phyloP scores from a whole-genome alignment of 1,284 basidiomycete genomes.

The Fomes fomentarius region DNA sequence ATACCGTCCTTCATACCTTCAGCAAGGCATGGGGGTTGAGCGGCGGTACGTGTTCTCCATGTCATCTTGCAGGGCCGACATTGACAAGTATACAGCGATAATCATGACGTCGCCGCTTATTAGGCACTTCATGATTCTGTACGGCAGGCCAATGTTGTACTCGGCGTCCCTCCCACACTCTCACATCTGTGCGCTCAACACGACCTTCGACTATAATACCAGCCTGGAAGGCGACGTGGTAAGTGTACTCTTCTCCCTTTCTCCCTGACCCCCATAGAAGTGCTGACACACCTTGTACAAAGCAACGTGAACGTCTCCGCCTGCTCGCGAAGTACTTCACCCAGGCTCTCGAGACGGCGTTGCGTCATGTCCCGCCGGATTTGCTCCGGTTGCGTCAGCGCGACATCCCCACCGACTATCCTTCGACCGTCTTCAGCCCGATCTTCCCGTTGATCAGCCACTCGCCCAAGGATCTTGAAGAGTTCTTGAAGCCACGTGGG shows the following conservation, averaged over 20 bases:
- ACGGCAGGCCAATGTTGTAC: conserved; percentile 86
- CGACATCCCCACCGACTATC: conserved; percentile 1
- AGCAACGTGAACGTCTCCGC: background rate
- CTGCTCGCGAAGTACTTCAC: conserved; percentile 9
- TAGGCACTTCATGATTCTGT: conserved; percentile 85
- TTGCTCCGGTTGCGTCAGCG: conserved; percentile 12
- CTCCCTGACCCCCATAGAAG: background rate
- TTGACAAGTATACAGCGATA: conserved; percentile 55
- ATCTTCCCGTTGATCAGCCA: conserved; percentile 85
- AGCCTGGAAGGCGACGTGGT: conserved; percentile 13
- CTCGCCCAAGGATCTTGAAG: conserved; percentile 66
- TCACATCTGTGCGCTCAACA: conserved; percentile 45
- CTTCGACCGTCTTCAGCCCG: conserved; percentile 39
- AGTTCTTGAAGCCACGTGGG: conserved; percentile 58
- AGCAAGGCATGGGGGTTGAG: conserved; percentile 70
- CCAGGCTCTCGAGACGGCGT: conserved; percentile 4
- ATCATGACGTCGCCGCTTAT: conserved; percentile 71
- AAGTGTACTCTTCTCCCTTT: background rate
- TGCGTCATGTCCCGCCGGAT: conserved; percentile 10
- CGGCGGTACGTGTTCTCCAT: conserved; percentile 59
- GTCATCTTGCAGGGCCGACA: background rate
- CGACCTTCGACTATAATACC: conserved; percentile 14
- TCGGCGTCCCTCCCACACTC: conserved; percentile 77
- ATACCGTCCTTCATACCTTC: conserved; percentile 67
- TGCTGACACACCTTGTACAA: background rate